These are phyloP conservation scores for Neonectria neomacrospora DNA, from an alignment of 2,329 filamentous ascomycete species.

Conservation along the genomic window DNA sequence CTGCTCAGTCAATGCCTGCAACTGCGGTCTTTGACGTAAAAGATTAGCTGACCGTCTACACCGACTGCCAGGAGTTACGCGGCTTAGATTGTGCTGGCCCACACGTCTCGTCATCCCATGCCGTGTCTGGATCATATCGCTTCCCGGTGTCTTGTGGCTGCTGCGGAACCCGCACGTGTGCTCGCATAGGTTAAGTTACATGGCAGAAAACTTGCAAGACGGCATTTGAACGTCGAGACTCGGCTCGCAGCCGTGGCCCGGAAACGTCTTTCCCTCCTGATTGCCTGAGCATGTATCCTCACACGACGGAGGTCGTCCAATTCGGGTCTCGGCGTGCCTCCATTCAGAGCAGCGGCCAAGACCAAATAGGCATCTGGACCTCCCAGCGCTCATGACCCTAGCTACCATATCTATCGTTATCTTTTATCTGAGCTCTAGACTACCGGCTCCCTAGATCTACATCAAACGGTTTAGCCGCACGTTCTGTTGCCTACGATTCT, in stretches of 20 bases:
- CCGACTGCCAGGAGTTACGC: background rate
- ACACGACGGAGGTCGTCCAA: background rate
- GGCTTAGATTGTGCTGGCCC: background rate
- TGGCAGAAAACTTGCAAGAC: background rate
- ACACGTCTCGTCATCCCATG: background rate
- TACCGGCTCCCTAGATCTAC: background rate
- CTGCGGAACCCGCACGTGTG: background rate
- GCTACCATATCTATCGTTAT: background rate
- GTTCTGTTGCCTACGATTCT: background rate
- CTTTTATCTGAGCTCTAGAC: background rate
- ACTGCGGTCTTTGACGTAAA: background rate
- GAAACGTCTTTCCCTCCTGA: background rate
- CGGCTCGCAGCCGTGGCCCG: background rate
- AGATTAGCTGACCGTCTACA: background rate
- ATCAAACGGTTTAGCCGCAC: background rate
- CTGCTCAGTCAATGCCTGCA: background rate
- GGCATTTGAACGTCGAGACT: background rate
- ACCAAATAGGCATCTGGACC: background rate
- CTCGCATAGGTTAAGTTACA: too few relatives aligned
- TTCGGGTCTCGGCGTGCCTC: background rate
- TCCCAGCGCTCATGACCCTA: too few relatives aligned
- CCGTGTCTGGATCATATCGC: background rate
- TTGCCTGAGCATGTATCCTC: background rate
- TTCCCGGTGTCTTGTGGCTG: background rate
- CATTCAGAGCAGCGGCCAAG: too few relatives aligned